A percentile compares a stretch with the other conserved stretches of the same genome.
phyloP scores from a whole-genome alignment of 345 rosid species.

The Eucalyptus leucophloia region DNA sequence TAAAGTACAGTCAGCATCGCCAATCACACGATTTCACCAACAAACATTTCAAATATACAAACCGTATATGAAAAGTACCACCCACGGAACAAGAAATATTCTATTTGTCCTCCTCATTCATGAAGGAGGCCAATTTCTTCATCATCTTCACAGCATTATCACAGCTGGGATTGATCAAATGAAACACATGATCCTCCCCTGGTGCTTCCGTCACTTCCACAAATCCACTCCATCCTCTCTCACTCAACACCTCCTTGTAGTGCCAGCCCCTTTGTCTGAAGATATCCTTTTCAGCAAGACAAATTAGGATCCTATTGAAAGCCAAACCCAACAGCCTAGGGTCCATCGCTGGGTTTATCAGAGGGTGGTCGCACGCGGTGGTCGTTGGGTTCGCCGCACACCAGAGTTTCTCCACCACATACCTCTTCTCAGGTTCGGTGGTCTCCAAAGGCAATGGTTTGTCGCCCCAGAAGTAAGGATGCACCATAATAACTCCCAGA shows the following conservation, averaged over 20 bases:
- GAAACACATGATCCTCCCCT: conserved; percentile 26
- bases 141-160: conserved; percentile 7
- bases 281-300: conserved; percentile 16
- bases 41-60: neutral
- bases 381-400: conserved; percentile 5
- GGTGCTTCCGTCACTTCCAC: conserved; percentile 11
- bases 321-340: neutral
- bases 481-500: conserved; percentile 5
- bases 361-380: conserved; percentile 5
- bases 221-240: conserved; percentile 11
- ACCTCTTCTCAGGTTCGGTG: neutral
- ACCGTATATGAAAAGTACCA: neutral
- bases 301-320: conserved; percentile 5
- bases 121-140: conserved; percentile 9
- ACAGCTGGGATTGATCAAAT: conserved; percentile 3
- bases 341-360: conserved; percentile 14
- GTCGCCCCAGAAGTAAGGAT: conserved; percentile 17
- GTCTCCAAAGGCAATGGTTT: neutral
- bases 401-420: neutral
- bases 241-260: conserved; percentile 6
- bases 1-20: neutral
- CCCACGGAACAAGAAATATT: neutral
- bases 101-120: neutral
- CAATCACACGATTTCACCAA: neutral
- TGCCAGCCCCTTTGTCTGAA: conserved; percentile 4